Base-by-base conservation (phyloP, 2,329 filamentous ascomycete genomes). In the Cercospora brassicicola region DNA sequence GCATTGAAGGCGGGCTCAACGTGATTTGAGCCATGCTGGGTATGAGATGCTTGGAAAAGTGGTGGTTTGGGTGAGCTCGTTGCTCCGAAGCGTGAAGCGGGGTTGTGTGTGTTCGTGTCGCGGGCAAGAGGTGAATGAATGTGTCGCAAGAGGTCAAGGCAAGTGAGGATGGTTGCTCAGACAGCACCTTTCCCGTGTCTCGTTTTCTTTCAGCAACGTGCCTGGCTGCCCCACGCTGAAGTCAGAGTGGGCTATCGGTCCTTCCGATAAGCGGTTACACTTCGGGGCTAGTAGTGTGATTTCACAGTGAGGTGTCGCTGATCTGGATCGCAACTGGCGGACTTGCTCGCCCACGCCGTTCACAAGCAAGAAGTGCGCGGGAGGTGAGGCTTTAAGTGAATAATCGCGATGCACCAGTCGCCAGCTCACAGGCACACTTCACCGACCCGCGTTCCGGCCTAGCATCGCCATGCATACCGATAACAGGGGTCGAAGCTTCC, bases 21-120 rank as follows among this genome's bases (percentile, higher is more conserved):
- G 67, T 73, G 64, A 77, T 71, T 62, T 78, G 69, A 36, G 76
- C 76, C 76, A 78, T 78, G 56, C 39, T 59, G 59, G 55, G 36
- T 51, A 26, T 28, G 10, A 59, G 55, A 31, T 59, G 55, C 55
- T 59, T 31, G 18, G n/a, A 18, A 18, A 59, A 23, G 28, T 59
- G 31, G 42, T n/a, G 23, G 45, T 20, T 13, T 28, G 36, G 60
- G n/a, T 23, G 60, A 53, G 28, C 39, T 51, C 28, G 42, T 48
- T 61, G 42, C 26, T 62, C 55, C 23, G 55, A 31, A 59, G 30
- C n/a, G 55, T 36, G 4, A 20, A 33, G 55, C 31, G 30, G 31
- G 15, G n/a, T 62, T 4, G 26, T 4, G 13, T 53, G 33, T 42
- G 33, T 53, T 30, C 42, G 42, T 15, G 26, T 62, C 60, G 60